These are phyloP conservation scores for Fraxinus albicans DNA, from an alignment of 305 asterid species.

Conservation along the genomic window DNA sequence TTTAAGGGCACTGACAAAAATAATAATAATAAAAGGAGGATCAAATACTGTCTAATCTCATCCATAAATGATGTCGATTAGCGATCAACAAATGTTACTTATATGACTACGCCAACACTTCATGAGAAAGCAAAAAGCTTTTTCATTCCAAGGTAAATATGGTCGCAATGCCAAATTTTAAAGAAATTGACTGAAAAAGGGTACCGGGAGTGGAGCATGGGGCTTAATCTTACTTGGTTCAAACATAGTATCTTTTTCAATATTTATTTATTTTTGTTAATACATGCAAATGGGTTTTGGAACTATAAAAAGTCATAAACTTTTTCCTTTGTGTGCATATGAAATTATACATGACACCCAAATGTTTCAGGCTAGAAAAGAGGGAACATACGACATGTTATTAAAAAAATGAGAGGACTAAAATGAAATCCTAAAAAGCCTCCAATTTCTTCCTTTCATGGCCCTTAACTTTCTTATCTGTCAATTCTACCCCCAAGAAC, in stretches of 20 bases:
- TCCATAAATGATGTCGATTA: neutral
- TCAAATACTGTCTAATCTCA: neutral
- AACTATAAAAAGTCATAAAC: too few species aligned
- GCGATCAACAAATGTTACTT: neutral
- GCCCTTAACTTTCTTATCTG: slow-evolving; percentile 29
- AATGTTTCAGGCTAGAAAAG: slow-evolving; percentile 17
- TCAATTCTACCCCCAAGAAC: slow-evolving; percentile 32
- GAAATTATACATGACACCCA: neutral
- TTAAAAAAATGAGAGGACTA: slow-evolving; percentile 29
- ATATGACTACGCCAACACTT: neutral
- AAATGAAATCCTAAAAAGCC: slow-evolving; percentile 32
- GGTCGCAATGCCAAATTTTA: neutral
- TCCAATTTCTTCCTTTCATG: slow-evolving; percentile 26
- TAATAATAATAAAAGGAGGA: too few species aligned
- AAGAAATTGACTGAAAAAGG: neutral
- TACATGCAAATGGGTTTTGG: too few species aligned
- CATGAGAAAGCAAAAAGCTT: too few species aligned
- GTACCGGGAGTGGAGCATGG: neutral
- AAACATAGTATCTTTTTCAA: too few species aligned
- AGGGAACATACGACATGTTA: slow-evolving; percentile 21
- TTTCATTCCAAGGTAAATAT: neutral
- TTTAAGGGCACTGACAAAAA: too few species aligned
- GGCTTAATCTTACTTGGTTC: neutral
- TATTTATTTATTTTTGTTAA: too few species aligned
- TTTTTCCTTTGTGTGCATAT: neutral